phyloP scores from a whole-genome alignment of 179 eudicot genomes.

The Beta macrorhiza region DNA sequence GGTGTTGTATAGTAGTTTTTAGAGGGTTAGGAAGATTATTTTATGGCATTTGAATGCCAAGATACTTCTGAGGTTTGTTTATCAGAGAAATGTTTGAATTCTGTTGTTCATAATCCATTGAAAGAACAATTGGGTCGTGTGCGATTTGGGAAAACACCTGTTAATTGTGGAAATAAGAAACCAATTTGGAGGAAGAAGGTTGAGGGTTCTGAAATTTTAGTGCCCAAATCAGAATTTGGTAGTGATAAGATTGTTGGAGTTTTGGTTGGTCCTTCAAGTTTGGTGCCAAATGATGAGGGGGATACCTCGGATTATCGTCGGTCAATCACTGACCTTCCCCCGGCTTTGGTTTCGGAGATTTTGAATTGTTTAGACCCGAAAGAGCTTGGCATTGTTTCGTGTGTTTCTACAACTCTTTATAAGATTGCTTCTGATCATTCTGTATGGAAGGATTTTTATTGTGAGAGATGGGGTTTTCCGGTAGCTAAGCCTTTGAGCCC shows the following conservation, averaged over 20 bases:
- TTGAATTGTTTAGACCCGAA: slow-evolving; percentile 86
- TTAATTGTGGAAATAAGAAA: slow-evolving; percentile 27
- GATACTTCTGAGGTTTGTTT: slow-evolving; percentile 38
- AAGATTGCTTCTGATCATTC: slow-evolving; percentile 74
- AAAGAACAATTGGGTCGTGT: slow-evolving; percentile 32
- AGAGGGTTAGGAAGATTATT: slow-evolving; percentile 37
- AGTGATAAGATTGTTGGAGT: slow-evolving; percentile 28
- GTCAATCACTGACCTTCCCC: slow-evolving; percentile 80
- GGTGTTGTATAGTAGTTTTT: slow-evolving; percentile 18
- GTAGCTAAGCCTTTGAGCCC: slow-evolving; percentile 34
- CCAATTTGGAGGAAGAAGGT: slow-evolving; percentile 28
- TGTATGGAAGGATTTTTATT: slow-evolving; percentile 87
- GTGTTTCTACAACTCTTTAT: slow-evolving; percentile 64
- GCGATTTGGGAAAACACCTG: slow-evolving; percentile 32
- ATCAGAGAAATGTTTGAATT: slow-evolving; percentile 35
- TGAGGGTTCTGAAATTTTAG: slow-evolving; percentile 27
- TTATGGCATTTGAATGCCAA: slow-evolving; percentile 95
- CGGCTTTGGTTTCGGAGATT: slow-evolving; percentile 75
- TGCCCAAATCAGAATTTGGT: slow-evolving; percentile 28
- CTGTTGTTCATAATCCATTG: slow-evolving; percentile 30
- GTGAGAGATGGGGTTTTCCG: slow-evolving; percentile 92
- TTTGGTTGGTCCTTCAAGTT: slow-evolving; percentile 24
- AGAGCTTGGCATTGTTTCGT: slow-evolving; percentile 86
- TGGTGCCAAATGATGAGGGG: slow-evolving; percentile 38
- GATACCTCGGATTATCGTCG: slow-evolving; percentile 28